A percentile compares a stretch with the other conserved stretches of the same genome.
Conservation (phyloP, 306 rosid genomes). For the Lathyrus aphaca region DNA sequence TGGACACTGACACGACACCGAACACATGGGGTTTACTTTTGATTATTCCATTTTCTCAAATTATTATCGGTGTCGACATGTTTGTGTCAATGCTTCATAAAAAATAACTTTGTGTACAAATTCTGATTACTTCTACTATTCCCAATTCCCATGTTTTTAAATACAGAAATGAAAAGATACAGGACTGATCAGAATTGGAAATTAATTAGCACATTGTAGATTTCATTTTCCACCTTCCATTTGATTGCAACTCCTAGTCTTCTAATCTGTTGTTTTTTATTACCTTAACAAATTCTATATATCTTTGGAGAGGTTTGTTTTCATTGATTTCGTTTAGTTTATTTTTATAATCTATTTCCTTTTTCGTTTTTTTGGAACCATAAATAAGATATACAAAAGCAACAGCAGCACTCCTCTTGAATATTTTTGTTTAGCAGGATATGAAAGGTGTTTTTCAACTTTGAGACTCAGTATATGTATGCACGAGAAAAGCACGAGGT, state of each 20-base stretch:
- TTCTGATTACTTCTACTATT: conserved; percentile 16
- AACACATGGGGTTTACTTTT: no score
- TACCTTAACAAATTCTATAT: conserved; percentile 6
- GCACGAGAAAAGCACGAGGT: conserved; percentile 5
- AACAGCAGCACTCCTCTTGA: conserved; percentile 3
- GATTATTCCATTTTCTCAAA: no score
- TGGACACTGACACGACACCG: no score
- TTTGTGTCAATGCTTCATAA: no score
- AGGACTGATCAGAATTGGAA: background rate
- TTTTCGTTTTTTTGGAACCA: conserved; percentile 11
- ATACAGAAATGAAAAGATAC: background rate
- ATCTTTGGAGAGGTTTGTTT: background rate
- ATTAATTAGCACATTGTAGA: conserved; percentile 7
- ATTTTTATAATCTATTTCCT: background rate
- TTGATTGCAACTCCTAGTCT: conserved; percentile 23
- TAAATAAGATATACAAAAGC: conserved; percentile 21
- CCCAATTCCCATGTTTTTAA: conserved; percentile 10
- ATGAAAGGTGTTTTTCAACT: background rate
- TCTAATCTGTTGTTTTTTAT: conserved; percentile 1
- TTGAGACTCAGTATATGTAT: conserved; percentile 5
- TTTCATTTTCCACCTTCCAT: conserved; percentile 14
- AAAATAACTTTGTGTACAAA: conserved; percentile 2
- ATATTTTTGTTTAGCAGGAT: background rate
- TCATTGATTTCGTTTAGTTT: no score
- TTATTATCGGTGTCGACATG: no score